A percentile compares a stretch with the other conserved stretches of the same genome.
Conservation (phyloP, 805 yeast genomes). For the Candida tibetensis region DNA sequence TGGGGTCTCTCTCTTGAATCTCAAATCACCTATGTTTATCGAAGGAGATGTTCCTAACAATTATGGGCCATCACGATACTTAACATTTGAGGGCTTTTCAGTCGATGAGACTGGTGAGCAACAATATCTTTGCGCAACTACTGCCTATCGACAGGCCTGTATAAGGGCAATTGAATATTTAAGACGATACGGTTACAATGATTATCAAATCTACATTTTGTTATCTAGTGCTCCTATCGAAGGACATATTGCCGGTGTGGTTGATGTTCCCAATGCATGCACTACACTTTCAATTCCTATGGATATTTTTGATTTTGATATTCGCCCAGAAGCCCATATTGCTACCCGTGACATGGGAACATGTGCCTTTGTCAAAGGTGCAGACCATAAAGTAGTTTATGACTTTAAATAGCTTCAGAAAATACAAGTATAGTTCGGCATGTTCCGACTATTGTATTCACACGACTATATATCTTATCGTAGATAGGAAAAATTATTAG, state of each 20-base stretch:
- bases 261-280: slow-evolving; percentile 52
- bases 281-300: slow-evolving; percentile 51
- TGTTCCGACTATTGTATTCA: not conserved
- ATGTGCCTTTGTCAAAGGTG: slow-evolving; percentile 35
- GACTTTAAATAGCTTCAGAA: slow-evolving; percentile 10
- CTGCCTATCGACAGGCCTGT: slow-evolving; percentile 52
- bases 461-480: not conserved
- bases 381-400: slow-evolving; percentile 13
- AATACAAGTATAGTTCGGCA: too few species aligned
- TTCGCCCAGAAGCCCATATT: slow-evolving; percentile 35
- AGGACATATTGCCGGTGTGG: slow-evolving; percentile 52
- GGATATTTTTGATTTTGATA: slow-evolving; percentile 51
- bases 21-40: slow-evolving; percentile 46
- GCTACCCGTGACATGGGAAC: slow-evolving; percentile 29
- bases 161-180: slow-evolving; percentile 48
- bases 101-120: slow-evolving; percentile 50
- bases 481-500: too few species aligned
- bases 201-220: slow-evolving; percentile 47
- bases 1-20: slow-evolving; percentile 39
- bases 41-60: slow-evolving; percentile 50
- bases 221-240: slow-evolving; percentile 49
- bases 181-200: slow-evolving; percentile 49
- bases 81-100: slow-evolving; percentile 53
- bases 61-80: slow-evolving; percentile 47
- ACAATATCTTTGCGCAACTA: slow-evolving; percentile 44